Conservation (phyloP, 176 grass and related monocot species). For the Microstegium vimineum region DNA sequence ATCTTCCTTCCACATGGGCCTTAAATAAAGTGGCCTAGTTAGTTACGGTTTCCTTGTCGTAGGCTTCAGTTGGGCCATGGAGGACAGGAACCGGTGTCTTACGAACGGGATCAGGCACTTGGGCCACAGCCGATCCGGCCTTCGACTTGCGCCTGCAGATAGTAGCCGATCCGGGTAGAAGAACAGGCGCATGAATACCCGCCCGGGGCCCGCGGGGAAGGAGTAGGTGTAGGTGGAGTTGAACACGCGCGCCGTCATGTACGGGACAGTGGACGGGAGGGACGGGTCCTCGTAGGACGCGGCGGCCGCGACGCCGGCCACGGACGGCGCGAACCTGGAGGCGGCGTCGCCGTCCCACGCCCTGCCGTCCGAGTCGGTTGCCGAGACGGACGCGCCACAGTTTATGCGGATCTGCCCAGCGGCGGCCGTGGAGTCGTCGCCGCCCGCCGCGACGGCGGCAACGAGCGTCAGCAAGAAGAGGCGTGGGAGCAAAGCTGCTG, state of each 20-base stretch:
- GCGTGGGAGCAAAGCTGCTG: neutral
- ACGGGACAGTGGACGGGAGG: constrained; percentile 38
- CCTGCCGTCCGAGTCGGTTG: constrained; percentile 23
- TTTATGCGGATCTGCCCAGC: constrained; percentile 45
- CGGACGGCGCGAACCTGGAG: constrained; percentile 18
- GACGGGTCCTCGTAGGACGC: constrained; percentile 22
- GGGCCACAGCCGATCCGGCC: neutral
- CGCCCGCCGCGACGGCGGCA: neutral
- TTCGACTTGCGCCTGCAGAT: neutral
- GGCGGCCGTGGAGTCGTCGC: neutral
- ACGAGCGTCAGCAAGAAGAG: constrained; percentile 2
- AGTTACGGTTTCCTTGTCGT: neutral
- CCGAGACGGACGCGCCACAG: constrained; percentile 37
- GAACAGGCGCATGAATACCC: no score
- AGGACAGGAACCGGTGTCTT: neutral
- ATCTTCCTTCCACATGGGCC: neutral
- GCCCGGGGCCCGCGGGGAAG: constrained; percentile 23
- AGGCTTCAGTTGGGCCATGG: neutral
- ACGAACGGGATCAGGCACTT: neutral
- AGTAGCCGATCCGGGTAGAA: neutral
- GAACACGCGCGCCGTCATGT: constrained; percentile 45
- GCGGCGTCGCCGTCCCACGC: constrained; percentile 46
- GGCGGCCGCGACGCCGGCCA: neutral
- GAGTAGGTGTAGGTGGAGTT: constrained; percentile 51
- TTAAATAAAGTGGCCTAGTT: neutral